These are phyloP conservation scores for Pseudogymnoascus sp. DNA, from an alignment of 2,329 filamentous ascomycete species.

Conservation along the genomic window DNA sequence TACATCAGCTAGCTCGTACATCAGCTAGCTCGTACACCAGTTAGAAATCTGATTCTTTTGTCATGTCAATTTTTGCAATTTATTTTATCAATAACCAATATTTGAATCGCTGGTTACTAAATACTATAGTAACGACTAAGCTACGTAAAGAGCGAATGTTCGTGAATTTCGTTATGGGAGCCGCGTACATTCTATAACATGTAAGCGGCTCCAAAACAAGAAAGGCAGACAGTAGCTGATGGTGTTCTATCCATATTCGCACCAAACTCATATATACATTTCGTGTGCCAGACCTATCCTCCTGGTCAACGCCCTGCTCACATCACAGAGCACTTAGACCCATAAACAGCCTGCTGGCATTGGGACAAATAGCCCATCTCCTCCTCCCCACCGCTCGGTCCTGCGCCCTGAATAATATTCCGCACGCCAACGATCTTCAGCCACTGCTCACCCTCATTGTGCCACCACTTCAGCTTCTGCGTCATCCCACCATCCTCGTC, in stretches of 20 bases:
- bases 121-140: background rate
- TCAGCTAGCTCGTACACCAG: background rate
- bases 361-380: conserved; percentile 75
- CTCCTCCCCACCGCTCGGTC: conserved; percentile 51
- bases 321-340: conserved; percentile 44
- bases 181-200: background rate
- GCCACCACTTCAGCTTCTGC: conserved; percentile 88
- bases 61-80: background rate
- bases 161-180: background rate
- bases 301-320: conserved; percentile 25
- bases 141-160: background rate
- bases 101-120: background rate
- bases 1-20: background rate
- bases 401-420: conserved; percentile 43
- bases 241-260: background rate
- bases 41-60: background rate
- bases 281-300: background rate
- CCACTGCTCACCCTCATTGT: conserved; percentile 75
- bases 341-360: conserved; percentile 37
- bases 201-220: background rate
- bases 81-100: background rate
- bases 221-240: background rate
- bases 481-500: conserved; percentile 63
- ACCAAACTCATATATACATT: background rate
- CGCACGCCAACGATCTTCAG: conserved; percentile 69